phyloP scores from a whole-genome alignment of 2,329 filamentous ascomycete genomes.

The Ceratocystis eucalypticola region DNA sequence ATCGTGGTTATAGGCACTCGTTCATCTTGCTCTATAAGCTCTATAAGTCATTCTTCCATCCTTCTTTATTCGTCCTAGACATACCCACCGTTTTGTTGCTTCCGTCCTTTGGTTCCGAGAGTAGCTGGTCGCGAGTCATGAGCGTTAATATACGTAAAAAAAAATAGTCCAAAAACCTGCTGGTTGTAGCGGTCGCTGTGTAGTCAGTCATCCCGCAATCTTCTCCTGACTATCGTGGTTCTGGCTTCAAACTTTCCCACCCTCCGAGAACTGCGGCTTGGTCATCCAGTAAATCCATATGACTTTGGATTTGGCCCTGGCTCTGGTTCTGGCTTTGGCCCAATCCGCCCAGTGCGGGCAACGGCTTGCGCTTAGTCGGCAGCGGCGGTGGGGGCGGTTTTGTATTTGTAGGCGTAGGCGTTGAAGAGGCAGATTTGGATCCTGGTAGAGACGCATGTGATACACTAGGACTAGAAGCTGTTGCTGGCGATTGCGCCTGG shows the following conservation, averaged over 20 bases:
- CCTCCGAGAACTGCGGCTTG: constrained; percentile 35
- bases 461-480: no score
- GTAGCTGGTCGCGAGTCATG: no score
- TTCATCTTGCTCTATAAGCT: neutral
- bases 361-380: constrained; percentile 23
- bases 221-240: neutral
- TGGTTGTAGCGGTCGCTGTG: no score
- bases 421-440: neutral
- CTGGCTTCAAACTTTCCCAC: constrained; percentile 44
- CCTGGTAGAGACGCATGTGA: no score
- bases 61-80: neutral
- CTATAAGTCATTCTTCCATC: neutral
- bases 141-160: neutral
- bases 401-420: neutral
- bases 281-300: constrained; percentile 37
- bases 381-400: constrained; percentile 15
- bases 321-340: constrained; percentile 18
- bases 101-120: neutral
- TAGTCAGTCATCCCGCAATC: neutral
- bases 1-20: neutral
- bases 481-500: neutral
- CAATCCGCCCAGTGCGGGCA: neutral
- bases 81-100: neutral
- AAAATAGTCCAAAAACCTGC: neutral
- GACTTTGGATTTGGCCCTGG: constrained; percentile 22